These are phyloP conservation scores for Cyclotella choctawhatcheeana DNA, from an alignment of 108 stramenopile genomes.

Conservation along the genomic window DNA sequence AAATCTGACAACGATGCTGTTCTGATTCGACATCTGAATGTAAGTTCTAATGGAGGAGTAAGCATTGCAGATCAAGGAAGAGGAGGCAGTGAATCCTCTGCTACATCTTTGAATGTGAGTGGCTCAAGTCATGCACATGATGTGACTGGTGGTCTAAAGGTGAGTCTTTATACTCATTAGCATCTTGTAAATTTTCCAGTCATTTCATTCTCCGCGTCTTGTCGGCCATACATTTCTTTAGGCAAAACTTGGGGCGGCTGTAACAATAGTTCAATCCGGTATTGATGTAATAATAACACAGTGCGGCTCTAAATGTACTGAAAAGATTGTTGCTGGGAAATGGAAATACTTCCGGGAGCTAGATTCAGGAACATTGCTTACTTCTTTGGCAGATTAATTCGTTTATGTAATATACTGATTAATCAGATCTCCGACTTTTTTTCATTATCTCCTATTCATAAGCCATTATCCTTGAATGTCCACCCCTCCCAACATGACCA, in stretches of 20 bases:
- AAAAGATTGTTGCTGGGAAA: conserved; percentile 34
- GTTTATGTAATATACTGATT: background rate
- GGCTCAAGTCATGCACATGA: conserved; percentile 81
- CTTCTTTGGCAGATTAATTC: background rate
- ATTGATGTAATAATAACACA: conserved; percentile 61
- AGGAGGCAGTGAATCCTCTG: background rate
- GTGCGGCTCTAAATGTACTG: conserved; percentile 56
- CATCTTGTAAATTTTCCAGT: background rate
- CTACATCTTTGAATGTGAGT: conserved; percentile 41
- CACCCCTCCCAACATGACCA: too few relatives aligned
- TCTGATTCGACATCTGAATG: conserved; percentile 48
- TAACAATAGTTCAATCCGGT: conserved; percentile 55
- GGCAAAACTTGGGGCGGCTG: conserved; percentile 68
- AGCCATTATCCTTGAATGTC: too few relatives aligned
- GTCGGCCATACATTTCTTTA: background rate
- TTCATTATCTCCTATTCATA: too few relatives aligned
- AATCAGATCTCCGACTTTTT: too few relatives aligned
- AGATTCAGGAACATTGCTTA: conserved; percentile 32
- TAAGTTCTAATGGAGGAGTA: conserved; percentile 49
- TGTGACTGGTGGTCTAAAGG: conserved; percentile 82
- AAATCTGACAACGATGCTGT: conserved; percentile 52
- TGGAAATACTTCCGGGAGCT: conserved; percentile 27
- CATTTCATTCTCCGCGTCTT: background rate
- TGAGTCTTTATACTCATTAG: conserved; percentile 3
- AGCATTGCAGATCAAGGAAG: conserved; percentile 27